Evolutionary conservation across 139 green algal genomes (phyloP).

Genomic region (Eudorina sp.): DNA sequence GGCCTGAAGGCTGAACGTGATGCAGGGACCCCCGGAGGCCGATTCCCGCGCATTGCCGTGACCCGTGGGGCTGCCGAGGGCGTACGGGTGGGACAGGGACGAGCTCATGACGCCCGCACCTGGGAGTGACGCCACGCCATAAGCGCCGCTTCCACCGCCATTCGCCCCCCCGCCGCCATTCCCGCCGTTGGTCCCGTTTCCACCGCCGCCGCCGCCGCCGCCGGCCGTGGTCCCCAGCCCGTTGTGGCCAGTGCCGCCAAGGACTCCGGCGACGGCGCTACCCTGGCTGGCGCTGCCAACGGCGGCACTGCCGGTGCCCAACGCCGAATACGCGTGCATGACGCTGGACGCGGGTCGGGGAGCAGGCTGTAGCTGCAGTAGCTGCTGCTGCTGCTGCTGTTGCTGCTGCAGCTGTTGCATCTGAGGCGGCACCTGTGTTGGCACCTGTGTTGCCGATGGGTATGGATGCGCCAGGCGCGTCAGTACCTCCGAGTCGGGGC

Average conservation of each 20-base stretch:
- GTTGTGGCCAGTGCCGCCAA: too few relatives aligned
- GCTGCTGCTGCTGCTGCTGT: not conserved
- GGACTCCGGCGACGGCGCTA: too few relatives aligned
- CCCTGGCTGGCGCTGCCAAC: too few relatives aligned
- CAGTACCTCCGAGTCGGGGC: not conserved
- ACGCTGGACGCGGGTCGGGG: not conserved
- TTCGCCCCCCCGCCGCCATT: not conserved
- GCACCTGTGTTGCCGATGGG: too few relatives aligned
- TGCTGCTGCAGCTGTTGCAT: not conserved
- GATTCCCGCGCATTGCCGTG: not conserved
- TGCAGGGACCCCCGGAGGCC: not conserved
- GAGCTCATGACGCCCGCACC: not conserved
- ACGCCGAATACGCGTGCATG: too few relatives aligned
- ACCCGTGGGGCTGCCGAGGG: not conserved
- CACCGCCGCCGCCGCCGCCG: not conserved
- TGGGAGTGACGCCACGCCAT: not conserved
- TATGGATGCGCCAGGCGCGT: not conserved
- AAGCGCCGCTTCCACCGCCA: not conserved
- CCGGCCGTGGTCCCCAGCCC: too few relatives aligned
- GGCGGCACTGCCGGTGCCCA: too few relatives aligned
- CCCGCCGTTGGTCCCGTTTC: not conserved
- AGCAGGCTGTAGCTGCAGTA: not conserved
- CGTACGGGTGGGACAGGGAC: not conserved
- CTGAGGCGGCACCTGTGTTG: not conserved
- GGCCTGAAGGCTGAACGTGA: conserved; percentile 36